Evolutionary conservation across 495 filamentous ascomycete species (phyloP), one percentile per base, ranked within the genome.

Genomic region (Polyplosphaeria fusca): DNA sequence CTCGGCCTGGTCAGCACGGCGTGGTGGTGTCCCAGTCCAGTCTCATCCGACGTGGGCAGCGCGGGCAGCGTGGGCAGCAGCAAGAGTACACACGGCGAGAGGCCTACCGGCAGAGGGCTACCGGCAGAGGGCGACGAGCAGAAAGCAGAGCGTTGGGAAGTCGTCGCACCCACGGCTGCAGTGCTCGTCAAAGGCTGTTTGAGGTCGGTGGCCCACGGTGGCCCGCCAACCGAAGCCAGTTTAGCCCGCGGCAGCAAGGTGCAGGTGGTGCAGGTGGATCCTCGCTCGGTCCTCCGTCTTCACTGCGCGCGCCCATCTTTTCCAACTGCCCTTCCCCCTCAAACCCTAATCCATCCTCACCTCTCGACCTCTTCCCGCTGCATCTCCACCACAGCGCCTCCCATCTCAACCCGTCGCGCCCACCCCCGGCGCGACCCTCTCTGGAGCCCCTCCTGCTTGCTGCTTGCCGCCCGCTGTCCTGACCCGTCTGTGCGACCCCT

Each of bases 331-430:
- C 7, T 50, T 19, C 5, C 39, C 39, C 39, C 25, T 44, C 38
- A 53, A 41, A 53, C 32, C n/a, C n/a, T n/a, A 12, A 42, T 18
- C 39, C 7, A 18, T 20, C 50, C 32, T 52, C 50, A 16, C 50
- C 3, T 24, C 39, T 24, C n/a, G 4, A 23, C 25, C 22, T 35
- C 38, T 26, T 14, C 50, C 5, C 37, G 50, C 50, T 51, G 37
- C 46, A 50, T 45, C 55, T 39, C 40, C 55, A 30, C 45, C 40
- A 14, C 18, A 5, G 14, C n/a, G 42, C 40, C 48, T 24, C 32
- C 45, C 54, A 50, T 49, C 47, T 18, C 47, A 13, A 45, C 32
- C 35, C 44, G 55, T 59, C 55, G 55, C 55, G 55, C 28, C 55
- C 47, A 45, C 38, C 48, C 37, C 43, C 39, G 9, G 39, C 19